Conservation (phyloP, 768 basidiomycete species). For the Xanthoconium purpureum region DNA sequence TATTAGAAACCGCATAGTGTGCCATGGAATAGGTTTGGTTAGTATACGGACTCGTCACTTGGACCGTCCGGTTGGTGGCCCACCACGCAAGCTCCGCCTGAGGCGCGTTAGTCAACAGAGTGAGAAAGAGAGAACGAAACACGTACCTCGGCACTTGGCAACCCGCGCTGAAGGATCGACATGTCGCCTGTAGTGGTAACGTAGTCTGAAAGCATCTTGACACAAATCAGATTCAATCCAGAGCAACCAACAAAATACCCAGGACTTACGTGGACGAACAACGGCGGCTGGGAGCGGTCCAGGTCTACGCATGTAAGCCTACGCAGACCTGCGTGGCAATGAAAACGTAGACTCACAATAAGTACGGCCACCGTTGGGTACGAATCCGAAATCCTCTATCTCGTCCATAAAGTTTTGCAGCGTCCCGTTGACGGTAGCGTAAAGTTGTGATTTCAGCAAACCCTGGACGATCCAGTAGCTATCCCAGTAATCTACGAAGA, state of each 20-base stretch:
- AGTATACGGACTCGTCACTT: slow-evolving; percentile 68
- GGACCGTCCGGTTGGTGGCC: slow-evolving; percentile 65
- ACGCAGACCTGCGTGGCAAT: background rate
- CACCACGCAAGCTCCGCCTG: slow-evolving; percentile 86
- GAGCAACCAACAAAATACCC: background rate
- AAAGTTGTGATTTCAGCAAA: slow-evolving; percentile 76
- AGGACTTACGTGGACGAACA: slow-evolving; percentile 70
- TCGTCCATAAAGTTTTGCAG: slow-evolving; percentile 96
- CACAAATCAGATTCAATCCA: background rate
- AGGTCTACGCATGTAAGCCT: slow-evolving; percentile 48
- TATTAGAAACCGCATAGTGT: slow-evolving; percentile 76
- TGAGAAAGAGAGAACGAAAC: background rate
- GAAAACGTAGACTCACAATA: slow-evolving; percentile 55
- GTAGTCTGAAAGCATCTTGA: slow-evolving; percentile 87
- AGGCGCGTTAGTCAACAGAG: background rate
- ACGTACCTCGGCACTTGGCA: slow-evolving; percentile 79
- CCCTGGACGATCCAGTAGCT: slow-evolving; percentile 90
- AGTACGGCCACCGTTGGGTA: slow-evolving; percentile 91
- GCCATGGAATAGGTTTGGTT: slow-evolving; percentile 63
- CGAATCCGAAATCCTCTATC: slow-evolving; percentile 78
- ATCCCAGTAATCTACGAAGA: slow-evolving; percentile 50
- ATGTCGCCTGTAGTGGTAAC: slow-evolving; percentile 68
- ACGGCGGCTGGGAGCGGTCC: slow-evolving; percentile 88
- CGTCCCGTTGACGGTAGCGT: slow-evolving; percentile 67
- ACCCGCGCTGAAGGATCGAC: slow-evolving; percentile 69